Percentiles rank a stretch among this genome's conserved stretches.
Conservation (phyloP, 148 eudicot genomes). For the Nepenthes gracilis region DNA sequence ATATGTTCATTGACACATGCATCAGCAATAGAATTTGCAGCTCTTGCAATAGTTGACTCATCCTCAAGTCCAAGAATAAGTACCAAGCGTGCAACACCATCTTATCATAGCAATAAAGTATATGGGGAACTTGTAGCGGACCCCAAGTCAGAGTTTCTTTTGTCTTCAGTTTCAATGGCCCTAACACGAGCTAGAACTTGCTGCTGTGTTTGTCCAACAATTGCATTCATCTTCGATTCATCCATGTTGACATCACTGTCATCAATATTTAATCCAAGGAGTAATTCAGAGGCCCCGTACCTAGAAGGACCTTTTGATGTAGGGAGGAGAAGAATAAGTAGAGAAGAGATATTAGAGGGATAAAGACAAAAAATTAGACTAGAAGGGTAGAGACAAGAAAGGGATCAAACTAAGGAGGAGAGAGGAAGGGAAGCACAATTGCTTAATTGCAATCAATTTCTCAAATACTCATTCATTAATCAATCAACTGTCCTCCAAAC, state of each 20-base stretch:
- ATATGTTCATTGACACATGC: conserved; percentile 52
- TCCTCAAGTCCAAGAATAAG: conserved; percentile 80
- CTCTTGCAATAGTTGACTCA: conserved; percentile 58
- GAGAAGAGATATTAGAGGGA: no score
- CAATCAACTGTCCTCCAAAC: no score
- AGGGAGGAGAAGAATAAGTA: no score
- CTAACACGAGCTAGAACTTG: conserved; percentile 81
- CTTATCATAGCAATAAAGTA: conserved; percentile 63
- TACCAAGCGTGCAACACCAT: conserved; percentile 83
- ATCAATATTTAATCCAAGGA: conserved; percentile 52
- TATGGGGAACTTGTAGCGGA: conserved; percentile 22
- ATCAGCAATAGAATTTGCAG: conserved; percentile 66
- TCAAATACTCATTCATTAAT: no score
- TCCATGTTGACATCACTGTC: conserved; percentile 40
- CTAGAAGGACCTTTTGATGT: conserved; percentile 54
- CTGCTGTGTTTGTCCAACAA: conserved; percentile 61
- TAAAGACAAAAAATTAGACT: no score
- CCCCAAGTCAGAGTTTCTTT: conserved; percentile 17
- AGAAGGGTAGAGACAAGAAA: no score
- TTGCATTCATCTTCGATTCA: conserved; percentile 51
- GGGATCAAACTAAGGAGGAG: no score
- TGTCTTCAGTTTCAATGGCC: conserved; percentile 61
- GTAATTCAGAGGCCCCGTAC: conserved; percentile 65
- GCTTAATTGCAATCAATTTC: no score
- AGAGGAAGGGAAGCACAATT: no score